These are phyloP conservation scores for Theileria sp. DNA, from an alignment of 169 alveolate species.

Conservation along the genomic window DNA sequence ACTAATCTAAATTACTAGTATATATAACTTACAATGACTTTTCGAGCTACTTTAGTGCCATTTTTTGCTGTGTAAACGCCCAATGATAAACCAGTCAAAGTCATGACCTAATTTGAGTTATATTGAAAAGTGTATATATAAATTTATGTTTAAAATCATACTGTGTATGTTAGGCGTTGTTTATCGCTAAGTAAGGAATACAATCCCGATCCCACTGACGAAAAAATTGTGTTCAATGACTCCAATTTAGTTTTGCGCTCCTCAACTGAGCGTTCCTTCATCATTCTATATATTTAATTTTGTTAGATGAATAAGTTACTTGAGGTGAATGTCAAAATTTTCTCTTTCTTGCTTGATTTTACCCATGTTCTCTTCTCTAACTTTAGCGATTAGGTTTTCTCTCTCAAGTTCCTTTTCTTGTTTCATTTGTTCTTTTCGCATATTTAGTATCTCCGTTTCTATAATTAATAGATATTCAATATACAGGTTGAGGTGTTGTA, in stretches of 20 bases:
- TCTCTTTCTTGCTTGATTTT: conserved; percentile 79
- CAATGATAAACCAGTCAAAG: conserved; percentile 75
- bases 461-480: conserved; percentile 51
- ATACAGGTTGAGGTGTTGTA: conserved; percentile 59
- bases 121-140: background rate
- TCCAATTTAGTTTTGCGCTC: conserved; percentile 88
- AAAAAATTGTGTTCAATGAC: conserved; percentile 79
- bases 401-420: conserved; percentile 82
- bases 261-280: conserved; percentile 85
- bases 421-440: conserved; percentile 73
- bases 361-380: conserved; percentile 81
- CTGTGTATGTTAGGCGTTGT: conserved; percentile 71
- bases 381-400: conserved; percentile 83
- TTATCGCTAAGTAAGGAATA: conserved; percentile 72
- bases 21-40: conserved; percentile 38
- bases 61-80: conserved; percentile 79
- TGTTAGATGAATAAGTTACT: conserved; percentile 19
- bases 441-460: conserved; percentile 79
- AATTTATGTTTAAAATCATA: background rate
- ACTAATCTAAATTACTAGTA: background rate
- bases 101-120: conserved; percentile 43
- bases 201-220: conserved; percentile 79
- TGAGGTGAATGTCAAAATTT: conserved; percentile 76
- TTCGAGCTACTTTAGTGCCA: conserved; percentile 70
- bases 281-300: conserved; percentile 41